Percentiles rank a stretch among this genome's conserved stretches.
These are phyloP conservation scores for Sonneratia caseolaris DNA, from an alignment of 345 rosid species.

Conservation along the genomic window DNA sequence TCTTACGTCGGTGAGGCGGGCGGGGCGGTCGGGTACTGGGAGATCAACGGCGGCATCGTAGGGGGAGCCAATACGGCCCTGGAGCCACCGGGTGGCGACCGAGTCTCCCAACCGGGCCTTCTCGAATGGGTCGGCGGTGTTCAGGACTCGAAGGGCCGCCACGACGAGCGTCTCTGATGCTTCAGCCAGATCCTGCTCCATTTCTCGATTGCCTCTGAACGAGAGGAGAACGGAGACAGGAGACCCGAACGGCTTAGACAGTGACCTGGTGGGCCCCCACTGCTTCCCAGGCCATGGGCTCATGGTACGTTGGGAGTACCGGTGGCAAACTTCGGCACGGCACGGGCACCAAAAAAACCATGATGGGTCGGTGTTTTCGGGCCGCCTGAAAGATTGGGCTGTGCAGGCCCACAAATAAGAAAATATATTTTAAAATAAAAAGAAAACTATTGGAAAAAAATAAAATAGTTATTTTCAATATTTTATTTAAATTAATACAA, in stretches of 20 bases:
- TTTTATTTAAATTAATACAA: too few species aligned
- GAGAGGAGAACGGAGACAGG: not conserved
- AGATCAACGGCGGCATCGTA: slow-evolving; percentile 44
- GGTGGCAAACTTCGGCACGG: too few species aligned
- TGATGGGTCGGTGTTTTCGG: too few species aligned
- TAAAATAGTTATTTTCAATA: too few species aligned
- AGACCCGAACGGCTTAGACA: not conserved
- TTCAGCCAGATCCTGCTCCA: slow-evolving; percentile 5
- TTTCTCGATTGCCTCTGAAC: not conserved
- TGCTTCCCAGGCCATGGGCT: not conserved
- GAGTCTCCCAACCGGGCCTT: slow-evolving; percentile 72
- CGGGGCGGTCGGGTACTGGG: slow-evolving; percentile 63
- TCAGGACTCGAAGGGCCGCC: slow-evolving; percentile 59
- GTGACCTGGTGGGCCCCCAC: not conserved
- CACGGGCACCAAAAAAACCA: too few species aligned
- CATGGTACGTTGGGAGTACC: not conserved
- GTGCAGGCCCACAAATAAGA: too few species aligned
- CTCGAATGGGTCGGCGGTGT: slow-evolving; percentile 70
- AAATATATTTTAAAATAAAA: too few species aligned
- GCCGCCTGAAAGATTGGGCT: too few species aligned
- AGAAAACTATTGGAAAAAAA: too few species aligned
- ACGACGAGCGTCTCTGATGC: slow-evolving; percentile 54
- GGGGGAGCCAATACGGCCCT: slow-evolving; percentile 47
- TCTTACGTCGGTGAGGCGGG: slow-evolving; percentile 56
- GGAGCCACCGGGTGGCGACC: slow-evolving; percentile 65